Percentiles rank a stretch among this genome's conserved stretches.
phyloP scores from a whole-genome alignment of 495 filamentous ascomycete genomes.

The Neurospora pannonica region DNA sequence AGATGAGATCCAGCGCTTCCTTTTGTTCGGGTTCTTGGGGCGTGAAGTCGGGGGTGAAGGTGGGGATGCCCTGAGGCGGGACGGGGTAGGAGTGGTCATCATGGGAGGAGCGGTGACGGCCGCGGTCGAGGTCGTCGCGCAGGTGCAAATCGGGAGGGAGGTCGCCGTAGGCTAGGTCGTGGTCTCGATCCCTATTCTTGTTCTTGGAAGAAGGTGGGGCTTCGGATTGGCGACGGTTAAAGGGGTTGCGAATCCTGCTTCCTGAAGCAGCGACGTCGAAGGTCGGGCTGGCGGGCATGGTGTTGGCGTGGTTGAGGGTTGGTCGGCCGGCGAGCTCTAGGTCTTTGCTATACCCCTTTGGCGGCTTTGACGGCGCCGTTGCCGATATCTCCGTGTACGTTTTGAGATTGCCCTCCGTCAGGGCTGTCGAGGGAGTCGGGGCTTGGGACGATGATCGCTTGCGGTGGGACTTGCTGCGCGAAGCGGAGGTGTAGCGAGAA shows the following conservation, averaged over 20 bases:
- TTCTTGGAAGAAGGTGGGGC: slow-evolving; percentile 18
- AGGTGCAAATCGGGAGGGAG: slow-evolving; percentile 45
- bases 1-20: slow-evolving; percentile 50
- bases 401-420: slow-evolving; percentile 34
- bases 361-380: slow-evolving; percentile 29
- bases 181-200: slow-evolving; percentile 58
- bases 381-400: slow-evolving; percentile 36
- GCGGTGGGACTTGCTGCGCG: slow-evolving; percentile 19
- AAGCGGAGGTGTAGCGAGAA: slow-evolving; percentile 27
- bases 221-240: slow-evolving; percentile 6
- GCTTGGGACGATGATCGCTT: slow-evolving; percentile 16
- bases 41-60: slow-evolving; percentile 1
- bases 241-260: background rate
- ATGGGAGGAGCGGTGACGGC: slow-evolving; percentile 7
- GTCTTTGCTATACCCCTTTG: slow-evolving; percentile 30
- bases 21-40: slow-evolving; percentile 42
- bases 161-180: slow-evolving; percentile 79
- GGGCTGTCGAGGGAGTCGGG: slow-evolving; percentile 11
- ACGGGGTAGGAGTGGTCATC: background rate
- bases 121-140: slow-evolving; percentile 33
- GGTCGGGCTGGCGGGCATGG: slow-evolving; percentile 10
- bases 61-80: background rate
- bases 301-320: slow-evolving; percentile 22
- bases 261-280: background rate
- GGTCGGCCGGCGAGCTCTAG: slow-evolving; percentile 27